Conservation (phyloP, 2,329 filamentous ascomycete genomes). For the Cladosporium sp. region DNA sequence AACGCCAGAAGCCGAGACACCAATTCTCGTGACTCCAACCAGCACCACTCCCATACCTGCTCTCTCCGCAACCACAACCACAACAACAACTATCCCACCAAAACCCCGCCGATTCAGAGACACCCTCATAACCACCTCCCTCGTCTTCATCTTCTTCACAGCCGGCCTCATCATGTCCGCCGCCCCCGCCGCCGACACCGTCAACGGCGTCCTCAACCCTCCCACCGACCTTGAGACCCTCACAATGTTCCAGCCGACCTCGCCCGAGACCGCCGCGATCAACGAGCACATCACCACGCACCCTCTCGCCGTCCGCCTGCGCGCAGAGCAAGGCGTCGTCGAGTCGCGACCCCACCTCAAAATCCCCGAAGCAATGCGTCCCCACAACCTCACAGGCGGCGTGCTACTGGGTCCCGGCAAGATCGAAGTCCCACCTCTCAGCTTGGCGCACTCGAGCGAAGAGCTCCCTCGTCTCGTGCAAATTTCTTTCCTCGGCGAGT, state of each 20-base stretch:
- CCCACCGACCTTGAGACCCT: conserved; percentile 72
- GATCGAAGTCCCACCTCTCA: conserved; percentile 75
- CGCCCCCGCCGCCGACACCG: conserved; percentile 48
- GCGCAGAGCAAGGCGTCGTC: conserved; percentile 60
- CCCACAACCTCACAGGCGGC: conserved; percentile 76
- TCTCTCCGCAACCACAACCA: not conserved
- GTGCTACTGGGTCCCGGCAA: conserved; percentile 70
- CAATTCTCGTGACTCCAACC: conserved; percentile 4
- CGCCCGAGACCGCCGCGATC: conserved; percentile 52
- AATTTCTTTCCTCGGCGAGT: conserved; percentile 71
- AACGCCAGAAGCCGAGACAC: not conserved
- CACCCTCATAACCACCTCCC: conserved; percentile 39
- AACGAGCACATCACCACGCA: conserved; percentile 72
- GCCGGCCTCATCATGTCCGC: conserved; percentile 56
- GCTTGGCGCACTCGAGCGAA: conserved; percentile 62
- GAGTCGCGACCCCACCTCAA: conserved; percentile 85
- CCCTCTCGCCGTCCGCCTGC: conserved; percentile 67
- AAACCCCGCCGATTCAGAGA: conserved; percentile 5
- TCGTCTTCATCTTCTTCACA: conserved; percentile 46
- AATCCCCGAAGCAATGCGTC: conserved; percentile 66
- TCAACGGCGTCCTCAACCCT: conserved; percentile 49
- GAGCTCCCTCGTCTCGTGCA: conserved; percentile 57
- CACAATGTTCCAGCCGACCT: conserved; percentile 56
- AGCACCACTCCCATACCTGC: conserved; percentile 1
- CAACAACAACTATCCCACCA: not conserved